Evolutionary conservation across 768 basidiomycete genomes (phyloP), one percentile per base, ranked within the genome.

Genomic region (Tubosaeta sp.): DNA sequence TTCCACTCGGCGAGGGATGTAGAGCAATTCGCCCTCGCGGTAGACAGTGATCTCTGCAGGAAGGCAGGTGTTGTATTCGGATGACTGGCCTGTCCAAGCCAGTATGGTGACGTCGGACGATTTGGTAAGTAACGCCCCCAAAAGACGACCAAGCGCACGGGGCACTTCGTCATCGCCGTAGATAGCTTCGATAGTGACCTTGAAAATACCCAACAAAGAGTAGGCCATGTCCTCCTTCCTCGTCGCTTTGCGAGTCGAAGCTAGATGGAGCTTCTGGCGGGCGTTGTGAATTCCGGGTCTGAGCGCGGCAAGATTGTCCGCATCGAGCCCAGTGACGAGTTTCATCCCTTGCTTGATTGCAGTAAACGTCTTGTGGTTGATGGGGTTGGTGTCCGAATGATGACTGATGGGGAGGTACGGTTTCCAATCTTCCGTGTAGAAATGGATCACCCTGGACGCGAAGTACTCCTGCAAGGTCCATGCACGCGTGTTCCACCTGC

Each of bases 191-290:
- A 66, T 46, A 7, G 39, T 52, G 25, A 56, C 38, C 39, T 54
- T 43, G 37, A 67, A 57, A 6, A 66, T 54, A 25, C 63, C 65
- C 3, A 68, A 43, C 41, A 67, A 42, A 0, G 58, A 66, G 32
- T 68, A 67, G 12, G 64, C 62, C 1, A 46, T 29, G 25, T 68
- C 66, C 31, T 68, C 67, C 17, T 19, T 47, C 43, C 25, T 43
- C 4, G 56, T 60, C 11, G 67, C 59, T 3, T n/a, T 27, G 5
- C 66, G 54, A 6, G 14, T 35, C 34, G 34, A 14, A n/a, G 65
- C 66, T 34, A 62, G 50, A 12, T 42, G 49, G 14, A 68, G 59
- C 48, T 57, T 65, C 43, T 65, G 39, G 14, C 57, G 55, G 0
- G 38, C 46, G 3, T 55, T 26, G 2, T 31, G 45, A 1, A 50